These are phyloP conservation scores for Lotus japonicus DNA, from an alignment of 306 rosid genomes.

Conservation along the genomic window DNA sequence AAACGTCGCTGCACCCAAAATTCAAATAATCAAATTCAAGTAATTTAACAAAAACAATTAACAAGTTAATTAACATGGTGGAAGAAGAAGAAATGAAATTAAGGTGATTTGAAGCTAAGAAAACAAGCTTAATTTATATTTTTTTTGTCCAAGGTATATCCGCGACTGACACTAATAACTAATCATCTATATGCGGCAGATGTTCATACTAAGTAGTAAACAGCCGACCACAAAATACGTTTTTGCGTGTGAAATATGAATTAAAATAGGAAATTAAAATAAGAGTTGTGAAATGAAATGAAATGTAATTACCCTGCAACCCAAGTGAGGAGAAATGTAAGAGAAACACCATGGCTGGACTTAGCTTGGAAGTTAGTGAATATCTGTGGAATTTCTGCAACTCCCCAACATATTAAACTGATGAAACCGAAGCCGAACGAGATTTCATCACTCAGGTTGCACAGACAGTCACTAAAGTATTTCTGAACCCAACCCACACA, in stretches of 20 bases:
- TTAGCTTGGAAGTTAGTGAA: slow-evolving; percentile 75
- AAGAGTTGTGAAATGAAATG: background rate
- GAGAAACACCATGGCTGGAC: slow-evolving; percentile 88
- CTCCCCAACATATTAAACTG: slow-evolving; percentile 74
- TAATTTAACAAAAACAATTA: too few relatives aligned
- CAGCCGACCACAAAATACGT: too few relatives aligned
- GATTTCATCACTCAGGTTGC: slow-evolving; percentile 58
- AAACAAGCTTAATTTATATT: too few relatives aligned
- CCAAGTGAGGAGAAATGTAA: slow-evolving; percentile 88
- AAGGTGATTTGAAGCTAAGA: too few relatives aligned
- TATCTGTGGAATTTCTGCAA: slow-evolving; percentile 91
- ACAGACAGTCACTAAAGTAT: slow-evolving; percentile 78
- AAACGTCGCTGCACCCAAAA: slow-evolving; percentile 53
- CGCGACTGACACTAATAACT: too few relatives aligned
- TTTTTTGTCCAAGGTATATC: too few relatives aligned
- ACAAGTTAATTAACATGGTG: too few relatives aligned
- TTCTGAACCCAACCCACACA: slow-evolving; percentile 65
- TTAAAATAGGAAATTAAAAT: too few relatives aligned
- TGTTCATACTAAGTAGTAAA: too few relatives aligned
- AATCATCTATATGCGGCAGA: too few relatives aligned
- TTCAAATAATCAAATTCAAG: background rate
- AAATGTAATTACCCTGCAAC: slow-evolving; percentile 55
- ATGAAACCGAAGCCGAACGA: slow-evolving; percentile 64
- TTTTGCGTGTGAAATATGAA: too few relatives aligned
- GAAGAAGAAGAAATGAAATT: too few relatives aligned